A percentile compares a stretch with the other conserved stretches of the same genome.
Conservation (phyloP, 83 land plant species). For the Thuja plicata region DNA sequence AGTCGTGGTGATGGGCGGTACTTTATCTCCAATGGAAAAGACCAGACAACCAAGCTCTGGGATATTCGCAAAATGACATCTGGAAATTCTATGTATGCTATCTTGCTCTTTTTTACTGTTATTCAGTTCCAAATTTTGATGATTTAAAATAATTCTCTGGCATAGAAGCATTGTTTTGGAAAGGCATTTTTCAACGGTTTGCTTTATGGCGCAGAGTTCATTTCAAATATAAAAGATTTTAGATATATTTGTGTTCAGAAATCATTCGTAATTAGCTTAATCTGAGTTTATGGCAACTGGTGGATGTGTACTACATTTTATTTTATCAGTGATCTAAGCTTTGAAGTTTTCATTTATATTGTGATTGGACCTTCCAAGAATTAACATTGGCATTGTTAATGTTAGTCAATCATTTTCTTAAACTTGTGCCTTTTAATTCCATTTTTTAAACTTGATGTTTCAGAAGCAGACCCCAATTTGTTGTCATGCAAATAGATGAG, state of each 20-base stretch:
- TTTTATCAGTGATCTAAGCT: background rate
- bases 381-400: background rate
- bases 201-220: background rate
- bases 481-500: background rate
- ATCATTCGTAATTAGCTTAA: background rate
- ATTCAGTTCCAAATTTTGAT: background rate
- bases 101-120: background rate
- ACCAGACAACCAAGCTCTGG: constrained; percentile 92
- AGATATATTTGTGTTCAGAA: background rate
- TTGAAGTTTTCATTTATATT: background rate
- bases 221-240: background rate
- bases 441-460: background rate
- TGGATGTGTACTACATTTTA: background rate
- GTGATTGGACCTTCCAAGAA: background rate
- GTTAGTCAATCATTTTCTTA: background rate
- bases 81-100: constrained; percentile 37
- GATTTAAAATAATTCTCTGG: background rate
- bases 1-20: constrained; percentile 93
- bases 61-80: constrained; percentile 88
- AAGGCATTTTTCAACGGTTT: background rate
- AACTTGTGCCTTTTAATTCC: background rate
- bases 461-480: background rate
- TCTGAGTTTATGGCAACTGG: background rate
- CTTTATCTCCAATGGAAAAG: constrained; percentile 96
- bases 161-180: background rate